Percentiles rank a stretch among this genome's conserved stretches.
These are phyloP conservation scores for Vitrella brassicaformis DNA, from an alignment of 73 alveolate genomes.

Conservation along the genomic window DNA sequence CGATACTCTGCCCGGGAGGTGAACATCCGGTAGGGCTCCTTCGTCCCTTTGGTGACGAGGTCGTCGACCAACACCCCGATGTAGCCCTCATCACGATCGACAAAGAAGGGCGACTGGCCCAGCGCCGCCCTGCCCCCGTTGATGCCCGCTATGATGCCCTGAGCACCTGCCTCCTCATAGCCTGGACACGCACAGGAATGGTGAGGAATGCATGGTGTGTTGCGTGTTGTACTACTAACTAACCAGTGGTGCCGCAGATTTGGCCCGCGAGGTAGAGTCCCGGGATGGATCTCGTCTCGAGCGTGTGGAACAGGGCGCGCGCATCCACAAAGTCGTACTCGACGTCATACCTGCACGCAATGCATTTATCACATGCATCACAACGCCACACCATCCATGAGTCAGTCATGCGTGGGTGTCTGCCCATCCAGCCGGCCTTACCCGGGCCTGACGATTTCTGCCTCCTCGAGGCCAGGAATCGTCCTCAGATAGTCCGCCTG, in stretches of 20 bases:
- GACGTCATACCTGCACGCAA: constrained; percentile 19
- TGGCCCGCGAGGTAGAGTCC: constrained; percentile 47
- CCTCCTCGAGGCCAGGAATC: constrained; percentile 32
- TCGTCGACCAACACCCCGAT: constrained; percentile 57
- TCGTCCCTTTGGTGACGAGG: constrained; percentile 41
- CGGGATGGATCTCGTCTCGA: constrained; percentile 36
- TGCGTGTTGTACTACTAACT: too few relatives aligned
- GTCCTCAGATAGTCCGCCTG: constrained; percentile 30
- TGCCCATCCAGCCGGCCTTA: too few relatives aligned
- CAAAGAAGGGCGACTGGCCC: constrained; percentile 7
- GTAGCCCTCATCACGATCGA: constrained; percentile 29
- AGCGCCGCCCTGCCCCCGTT: constrained; percentile 41
- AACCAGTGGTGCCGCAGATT: constrained; percentile 59
- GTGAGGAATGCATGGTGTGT: too few relatives aligned
- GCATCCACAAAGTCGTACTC: constrained; percentile 54
- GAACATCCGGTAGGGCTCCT: constrained; percentile 59
- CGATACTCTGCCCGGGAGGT: constrained; percentile 52
- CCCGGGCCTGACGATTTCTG: constrained; percentile 7
- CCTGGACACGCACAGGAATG: too few relatives aligned
- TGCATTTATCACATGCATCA: too few relatives aligned
- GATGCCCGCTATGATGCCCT: constrained; percentile 52
- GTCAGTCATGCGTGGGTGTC: too few relatives aligned
- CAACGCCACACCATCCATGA: too few relatives aligned
- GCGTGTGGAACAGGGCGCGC: constrained; percentile 33
- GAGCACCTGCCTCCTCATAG: constrained; percentile 57